These are phyloP conservation scores for Pinus taeda DNA, from an alignment of 75 land plant genomes.

Conservation along the genomic window DNA sequence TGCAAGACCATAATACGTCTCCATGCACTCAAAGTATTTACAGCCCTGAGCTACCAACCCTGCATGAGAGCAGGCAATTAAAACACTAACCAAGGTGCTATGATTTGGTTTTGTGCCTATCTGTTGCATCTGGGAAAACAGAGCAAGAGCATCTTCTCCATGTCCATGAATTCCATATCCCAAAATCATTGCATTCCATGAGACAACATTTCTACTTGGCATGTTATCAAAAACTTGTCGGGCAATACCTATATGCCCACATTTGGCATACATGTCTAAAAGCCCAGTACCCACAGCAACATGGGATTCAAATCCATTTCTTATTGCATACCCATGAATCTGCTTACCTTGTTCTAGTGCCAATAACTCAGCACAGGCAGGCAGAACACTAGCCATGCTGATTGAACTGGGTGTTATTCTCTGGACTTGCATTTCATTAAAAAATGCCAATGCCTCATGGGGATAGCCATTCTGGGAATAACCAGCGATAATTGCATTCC, in stretches of 20 bases:
- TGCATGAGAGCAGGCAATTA: constrained; percentile 12
- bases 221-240: constrained; percentile 24
- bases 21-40: background rate
- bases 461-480: constrained; percentile 22
- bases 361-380: constrained; percentile 29
- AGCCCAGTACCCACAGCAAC: constrained; percentile 43
- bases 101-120: constrained; percentile 14
- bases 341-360: constrained; percentile 20
- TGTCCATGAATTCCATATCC: constrained; percentile 32
- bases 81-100: constrained; percentile 1
- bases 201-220: constrained; percentile 36
- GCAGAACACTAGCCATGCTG: constrained; percentile 50
- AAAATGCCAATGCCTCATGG: constrained; percentile 33
- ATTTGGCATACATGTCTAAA: constrained; percentile 49
- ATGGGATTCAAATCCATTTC: constrained; percentile 51
- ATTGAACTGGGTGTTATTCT: constrained; percentile 38
- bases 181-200: constrained; percentile 52
- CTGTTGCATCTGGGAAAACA: constrained; percentile 41
- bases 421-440: constrained; percentile 25
- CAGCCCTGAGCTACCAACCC: background rate
- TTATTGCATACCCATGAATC: constrained; percentile 37
- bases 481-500: constrained; percentile 44
- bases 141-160: constrained; percentile 32
- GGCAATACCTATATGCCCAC: constrained; percentile 23
- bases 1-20: background rate